Evolutionary conservation across 768 basidiomycete species (phyloP), one percentile per base, ranked within the genome.

Genomic region (Saitozyma sp.): DNA sequence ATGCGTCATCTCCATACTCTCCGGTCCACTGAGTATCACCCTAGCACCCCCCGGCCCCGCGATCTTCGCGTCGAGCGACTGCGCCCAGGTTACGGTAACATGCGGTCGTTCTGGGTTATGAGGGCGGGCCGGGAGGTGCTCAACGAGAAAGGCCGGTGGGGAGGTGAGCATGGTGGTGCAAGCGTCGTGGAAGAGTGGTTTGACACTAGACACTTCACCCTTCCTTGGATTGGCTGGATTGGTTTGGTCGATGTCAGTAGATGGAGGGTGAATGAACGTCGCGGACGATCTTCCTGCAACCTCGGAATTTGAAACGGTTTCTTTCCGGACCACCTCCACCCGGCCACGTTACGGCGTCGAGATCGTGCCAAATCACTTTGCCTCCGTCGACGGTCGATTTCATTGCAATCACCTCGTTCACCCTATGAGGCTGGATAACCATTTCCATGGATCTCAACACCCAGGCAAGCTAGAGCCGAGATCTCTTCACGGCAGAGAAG

Each of bases 1-100:
- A 78, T 98, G 95, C 10, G 95, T 98, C 89, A 99, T 91, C 48
- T 85, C 66, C 87, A 94, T 88, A 78, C 89, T 92, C 71, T 96
- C 90, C 51, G 82, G 80, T 8, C 95, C 91, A 68, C 91, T 93
- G 45, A 99, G 82, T 39, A 84, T 84, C 42, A 99, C 84, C 80
- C 93, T 92, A 59, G 80, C 82, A 10, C 91, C 88, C 8, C 83
- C 82, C 6, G 80, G 79, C 2, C 90, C 92, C 0, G 92, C 91
- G 59, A 98, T 96, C 78, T 92, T 86, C 37, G 86, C 90, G 80
- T 99, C 82, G 19, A 82, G 70, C 3, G 79, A 81, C 56, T 83
- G 82, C 10, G 82, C 82, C 70, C 81, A 82, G 16, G 82, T 83
- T 17, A 82, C 61, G 3, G 82, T 83, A 42, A 83, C 74, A 55